phyloP scores from a whole-genome alignment of 768 basidiomycete genomes.

The Boletus speciosus region DNA sequence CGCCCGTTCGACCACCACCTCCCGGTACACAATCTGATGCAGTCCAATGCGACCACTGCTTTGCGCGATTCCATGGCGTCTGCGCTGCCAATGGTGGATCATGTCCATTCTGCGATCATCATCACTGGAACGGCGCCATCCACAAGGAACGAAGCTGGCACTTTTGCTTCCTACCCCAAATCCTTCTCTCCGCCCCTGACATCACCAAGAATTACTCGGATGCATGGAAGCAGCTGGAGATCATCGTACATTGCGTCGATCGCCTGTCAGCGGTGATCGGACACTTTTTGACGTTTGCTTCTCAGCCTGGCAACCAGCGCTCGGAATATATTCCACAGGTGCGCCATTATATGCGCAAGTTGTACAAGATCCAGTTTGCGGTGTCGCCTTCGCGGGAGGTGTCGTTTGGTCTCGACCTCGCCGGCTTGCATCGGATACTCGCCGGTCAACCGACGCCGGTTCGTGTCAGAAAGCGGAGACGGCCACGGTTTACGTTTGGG shows the following conservation, averaged over 20 bases:
- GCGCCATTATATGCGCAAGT: conserved; percentile 86
- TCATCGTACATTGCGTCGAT: conserved; percentile 76
- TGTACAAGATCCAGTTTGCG: conserved; percentile 87
- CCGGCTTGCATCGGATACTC: conserved; percentile 76
- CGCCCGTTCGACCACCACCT: conserved; percentile 75
- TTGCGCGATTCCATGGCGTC: conserved; percentile 79
- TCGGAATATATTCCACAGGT: conserved; percentile 77
- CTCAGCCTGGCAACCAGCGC: conserved; percentile 67
- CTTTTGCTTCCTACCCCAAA: conserved; percentile 72
- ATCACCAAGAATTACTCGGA: conserved; percentile 75
- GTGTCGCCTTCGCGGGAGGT: conserved; percentile 78
- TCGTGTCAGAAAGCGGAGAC: conserved; percentile 53
- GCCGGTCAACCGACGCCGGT: conserved; percentile 58
- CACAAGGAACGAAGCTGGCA: conserved; percentile 82
- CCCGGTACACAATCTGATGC: conserved; percentile 74
- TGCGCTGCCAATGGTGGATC: conserved; percentile 88
- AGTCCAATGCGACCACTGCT: conserved; percentile 88
- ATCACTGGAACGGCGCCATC: conserved; percentile 86
- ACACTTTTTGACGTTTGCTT: conserved; percentile 73
- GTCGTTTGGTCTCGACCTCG: conserved; percentile 79
- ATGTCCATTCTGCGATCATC: conserved; percentile 88
- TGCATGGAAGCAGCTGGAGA: conserved; percentile 76
- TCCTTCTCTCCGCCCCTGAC: conserved; percentile 71
- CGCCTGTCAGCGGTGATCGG: conserved; percentile 72
- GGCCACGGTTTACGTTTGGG: conserved; percentile 66